Conservation (phyloP, 495 filamentous ascomycete species). For the Aspergillus funiculosus region DNA sequence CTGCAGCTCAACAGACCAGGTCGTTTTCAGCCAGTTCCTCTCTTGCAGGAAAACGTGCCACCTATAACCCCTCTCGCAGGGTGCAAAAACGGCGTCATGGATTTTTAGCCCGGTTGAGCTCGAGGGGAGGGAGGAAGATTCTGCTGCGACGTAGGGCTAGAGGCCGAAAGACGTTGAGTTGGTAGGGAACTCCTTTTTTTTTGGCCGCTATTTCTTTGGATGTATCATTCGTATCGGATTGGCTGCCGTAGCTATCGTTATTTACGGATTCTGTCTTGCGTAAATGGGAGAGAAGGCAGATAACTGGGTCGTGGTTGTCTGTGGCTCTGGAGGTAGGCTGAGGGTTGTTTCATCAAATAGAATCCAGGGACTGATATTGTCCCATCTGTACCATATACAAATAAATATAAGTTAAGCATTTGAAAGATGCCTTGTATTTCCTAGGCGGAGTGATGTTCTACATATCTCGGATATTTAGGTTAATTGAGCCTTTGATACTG, state of each 20-base stretch:
- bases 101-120: constrained; percentile 55
- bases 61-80: constrained; percentile 60
- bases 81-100: constrained; percentile 69
- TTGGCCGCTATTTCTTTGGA: neutral
- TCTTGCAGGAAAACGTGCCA: constrained; percentile 51
- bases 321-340: neutral
- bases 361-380: constrained; percentile 7
- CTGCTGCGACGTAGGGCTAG: constrained; percentile 54
- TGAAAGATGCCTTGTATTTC: neutral
- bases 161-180: constrained; percentile 57
- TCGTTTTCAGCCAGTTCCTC: constrained; percentile 40
- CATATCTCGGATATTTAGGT: no score
- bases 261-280: constrained; percentile 5
- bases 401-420: constrained; percentile 11
- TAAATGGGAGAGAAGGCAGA: neutral
- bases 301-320: no score
- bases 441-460: no score
- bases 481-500: no score
- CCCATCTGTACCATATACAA: constrained; percentile 23
- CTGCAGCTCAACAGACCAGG: constrained; percentile 26
- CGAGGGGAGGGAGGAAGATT: constrained; percentile 50
- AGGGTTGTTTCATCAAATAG: no score
- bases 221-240: neutral
- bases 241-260: neutral
- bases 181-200: constrained; percentile 27